Conservation (phyloP, 495 filamentous ascomycete genomes). For the Thozetella sp. region DNA sequence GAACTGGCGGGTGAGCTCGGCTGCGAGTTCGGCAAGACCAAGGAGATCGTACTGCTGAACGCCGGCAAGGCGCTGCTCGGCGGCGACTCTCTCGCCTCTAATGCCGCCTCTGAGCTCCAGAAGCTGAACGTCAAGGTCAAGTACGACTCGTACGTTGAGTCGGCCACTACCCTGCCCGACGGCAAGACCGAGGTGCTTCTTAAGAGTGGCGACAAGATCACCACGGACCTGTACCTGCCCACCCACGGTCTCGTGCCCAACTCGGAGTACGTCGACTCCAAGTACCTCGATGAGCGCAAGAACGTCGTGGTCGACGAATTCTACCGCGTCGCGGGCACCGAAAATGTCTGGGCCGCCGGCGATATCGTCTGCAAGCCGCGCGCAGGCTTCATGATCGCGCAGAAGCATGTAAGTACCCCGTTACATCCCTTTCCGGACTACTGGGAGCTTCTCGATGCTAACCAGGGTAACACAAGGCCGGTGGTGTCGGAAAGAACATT, state of each 20-base stretch:
- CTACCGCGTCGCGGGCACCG: conserved; percentile 45
- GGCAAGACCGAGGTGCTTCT: conserved; percentile 40
- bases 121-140: conserved; percentile 52
- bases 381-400: conserved; percentile 43
- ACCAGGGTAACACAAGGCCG: conserved; percentile 19
- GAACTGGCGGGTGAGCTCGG: conserved; percentile 44
- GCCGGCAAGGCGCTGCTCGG: conserved; percentile 38
- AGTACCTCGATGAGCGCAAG: conserved; percentile 47
- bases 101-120: conserved; percentile 41
- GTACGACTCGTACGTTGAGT: conserved; percentile 34
- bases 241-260: conserved; percentile 64
- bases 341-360: conserved; percentile 55
- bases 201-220: conserved; percentile 35
- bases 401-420: conserved; percentile 36
- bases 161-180: conserved; percentile 13
- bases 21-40: conserved; percentile 44
- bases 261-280: conserved; percentile 55
- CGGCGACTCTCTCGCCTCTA: conserved; percentile 30
- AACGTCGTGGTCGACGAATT: conserved; percentile 59
- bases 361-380: conserved; percentile 49
- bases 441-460: not conserved
- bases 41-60: conserved; percentile 51
- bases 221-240: conserved; percentile 64
- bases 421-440: not conserved
- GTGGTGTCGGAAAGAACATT: conserved; percentile 45